Evolutionary conservation across 2,329 filamentous ascomycete species (phyloP), one percentile per base, ranked within the genome.

Genomic region (Paecilomyces niveus): DNA sequence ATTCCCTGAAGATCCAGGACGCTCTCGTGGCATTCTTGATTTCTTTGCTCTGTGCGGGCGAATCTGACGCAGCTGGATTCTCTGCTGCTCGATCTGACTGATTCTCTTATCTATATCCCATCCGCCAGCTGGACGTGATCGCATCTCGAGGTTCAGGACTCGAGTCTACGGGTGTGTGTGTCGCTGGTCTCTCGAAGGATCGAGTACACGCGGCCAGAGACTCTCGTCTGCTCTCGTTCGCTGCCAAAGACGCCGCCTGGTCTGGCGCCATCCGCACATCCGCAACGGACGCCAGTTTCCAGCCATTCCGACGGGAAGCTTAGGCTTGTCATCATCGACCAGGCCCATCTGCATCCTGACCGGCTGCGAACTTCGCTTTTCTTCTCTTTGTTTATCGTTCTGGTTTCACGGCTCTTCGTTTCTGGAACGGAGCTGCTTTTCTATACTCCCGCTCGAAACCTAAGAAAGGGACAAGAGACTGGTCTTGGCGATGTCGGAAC

Each of bases 401-500:
- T 56, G 33, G 51, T 59, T 51, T 56, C 57, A 51, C 50, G 35
- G 54, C 58, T 49, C 51, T 53, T 54, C 33, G 31, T 60, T 15
- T 54, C 21, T 62, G 57, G 59, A 61, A 60, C 61, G 62, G 59
- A 66, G 68, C 70, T 68, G 67, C 71, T 54, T 53, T 58, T 61
- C 22, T 15, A 18, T 54, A 3, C 33, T 50, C 3, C 65, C 64
- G 60, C 62, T 63, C 22, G 35, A n/a, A 45, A 52, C 63, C 65
- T 65, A 67, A 68, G 65, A 67, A 61, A 63, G 59, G 57, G 66
- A 70, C 67, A 68, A 72, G 65, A 69, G 62, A 65, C 56, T 65
- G 69, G 68, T 72, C 71, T 73, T 76, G 72, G 72, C 73, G 70
- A 75, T 75, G 72, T 67, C 72, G 63, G 73, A 76, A 59, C 68